Conservation (phyloP, 2,329 filamentous ascomycete genomes). For the Beauveria sp. region DNA sequence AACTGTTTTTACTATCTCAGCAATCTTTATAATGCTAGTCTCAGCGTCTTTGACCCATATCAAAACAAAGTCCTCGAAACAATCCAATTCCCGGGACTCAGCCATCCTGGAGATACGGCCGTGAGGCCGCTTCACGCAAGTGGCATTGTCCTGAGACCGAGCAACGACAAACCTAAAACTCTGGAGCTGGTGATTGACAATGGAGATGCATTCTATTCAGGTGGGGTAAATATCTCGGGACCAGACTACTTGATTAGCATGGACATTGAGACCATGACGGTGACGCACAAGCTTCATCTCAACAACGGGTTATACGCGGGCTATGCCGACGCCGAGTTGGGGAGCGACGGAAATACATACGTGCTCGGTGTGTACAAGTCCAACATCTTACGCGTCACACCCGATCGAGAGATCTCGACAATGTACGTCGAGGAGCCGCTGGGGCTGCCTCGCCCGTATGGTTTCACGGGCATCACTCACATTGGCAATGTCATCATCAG, state of each 20-base stretch:
- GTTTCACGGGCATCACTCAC: constrained; percentile 10
- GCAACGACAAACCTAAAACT: background rate
- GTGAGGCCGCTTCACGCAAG: constrained; percentile 9
- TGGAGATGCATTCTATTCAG: constrained; percentile 9
- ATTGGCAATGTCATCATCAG: constrained; percentile 4
- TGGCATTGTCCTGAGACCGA: constrained; percentile 8
- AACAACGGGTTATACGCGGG: constrained; percentile 12
- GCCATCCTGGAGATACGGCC: constrained; percentile 8
- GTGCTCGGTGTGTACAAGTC: constrained; percentile 6
- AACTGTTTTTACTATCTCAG: background rate
- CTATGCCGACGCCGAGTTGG: constrained; percentile 10
- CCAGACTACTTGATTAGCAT: constrained; percentile 11
- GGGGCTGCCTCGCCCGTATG: constrained; percentile 3
- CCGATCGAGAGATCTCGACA: constrained; percentile 5
- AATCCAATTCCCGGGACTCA: constrained; percentile 7
- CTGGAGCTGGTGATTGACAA: constrained; percentile 11
- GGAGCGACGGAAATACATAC: constrained; percentile 7
- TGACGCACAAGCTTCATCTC: constrained; percentile 5
- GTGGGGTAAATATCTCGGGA: constrained; percentile 6
- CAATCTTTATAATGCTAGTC: background rate
- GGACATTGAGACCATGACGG: constrained; percentile 1
- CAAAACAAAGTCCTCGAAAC: background rate
- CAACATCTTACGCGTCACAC: constrained; percentile 9
- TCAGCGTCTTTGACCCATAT: constrained; percentile 3
- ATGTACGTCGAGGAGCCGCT: constrained; percentile 8